Conservation (phyloP, 2,329 filamentous ascomycete species). For the Aspergillus aculeatus region DNA sequence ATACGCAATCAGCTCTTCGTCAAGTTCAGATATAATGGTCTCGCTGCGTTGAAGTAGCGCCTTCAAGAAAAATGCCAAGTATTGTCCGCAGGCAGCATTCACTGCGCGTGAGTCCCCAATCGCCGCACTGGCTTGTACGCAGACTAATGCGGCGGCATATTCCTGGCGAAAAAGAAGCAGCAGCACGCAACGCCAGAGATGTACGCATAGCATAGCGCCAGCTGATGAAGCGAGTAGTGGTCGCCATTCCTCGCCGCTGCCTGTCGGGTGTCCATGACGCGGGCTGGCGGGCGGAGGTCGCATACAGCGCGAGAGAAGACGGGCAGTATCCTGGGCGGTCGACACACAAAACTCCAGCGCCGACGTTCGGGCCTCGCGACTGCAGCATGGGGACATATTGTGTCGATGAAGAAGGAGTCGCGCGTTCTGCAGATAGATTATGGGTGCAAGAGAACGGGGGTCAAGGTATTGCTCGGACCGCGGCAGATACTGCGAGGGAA, state of each 20-base stretch:
- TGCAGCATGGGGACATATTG: constrained; percentile 74
- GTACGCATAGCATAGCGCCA: constrained; percentile 73
- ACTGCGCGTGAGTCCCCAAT: constrained; percentile 71
- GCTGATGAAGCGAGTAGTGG: constrained; percentile 63
- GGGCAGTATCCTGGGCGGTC: constrained; percentile 74
- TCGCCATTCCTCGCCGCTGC: not conserved
- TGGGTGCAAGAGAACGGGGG: constrained; percentile 69
- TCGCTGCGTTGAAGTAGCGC: constrained; percentile 54
- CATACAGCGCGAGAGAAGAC: constrained; percentile 68
- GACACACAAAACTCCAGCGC: constrained; percentile 76
- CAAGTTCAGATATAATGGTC: constrained; percentile 52
- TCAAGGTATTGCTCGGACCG: constrained; percentile 67
- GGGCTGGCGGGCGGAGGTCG: constrained; percentile 29
- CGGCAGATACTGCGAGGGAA: constrained; percentile 72
- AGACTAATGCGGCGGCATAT: constrained; percentile 69
- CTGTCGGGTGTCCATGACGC: not conserved
- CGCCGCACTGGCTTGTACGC: constrained; percentile 68
- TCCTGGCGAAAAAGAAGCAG: constrained; percentile 74
- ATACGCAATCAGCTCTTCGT: constrained; percentile 88
- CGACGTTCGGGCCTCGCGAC: constrained; percentile 62
- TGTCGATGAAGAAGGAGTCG: constrained; percentile 86
- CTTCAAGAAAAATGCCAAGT: constrained; percentile 76
- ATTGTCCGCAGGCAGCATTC: constrained; percentile 75
- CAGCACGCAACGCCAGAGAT: constrained; percentile 83
- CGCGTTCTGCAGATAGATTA: constrained; percentile 76